Base-by-base conservation (phyloP, 371 early-diverging fungal genomes). In the Batkoa obscura region DNA sequence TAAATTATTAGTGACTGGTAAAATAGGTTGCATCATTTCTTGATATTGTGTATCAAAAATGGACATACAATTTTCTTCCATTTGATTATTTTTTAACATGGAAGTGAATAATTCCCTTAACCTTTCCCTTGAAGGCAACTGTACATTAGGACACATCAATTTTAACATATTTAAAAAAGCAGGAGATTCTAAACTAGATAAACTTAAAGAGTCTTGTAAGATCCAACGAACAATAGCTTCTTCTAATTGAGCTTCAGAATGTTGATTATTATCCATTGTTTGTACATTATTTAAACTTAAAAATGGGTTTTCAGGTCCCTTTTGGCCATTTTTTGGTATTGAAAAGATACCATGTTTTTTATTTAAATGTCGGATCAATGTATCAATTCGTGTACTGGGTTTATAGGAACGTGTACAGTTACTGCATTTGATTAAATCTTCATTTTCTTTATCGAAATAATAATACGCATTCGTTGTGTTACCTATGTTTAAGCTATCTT, bases 171-270 rank as follows among this genome's bases (percentile, higher is more conserved):
- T 31, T 9, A 50, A 8, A 15, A 50, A 50, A 9, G 23, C 32
- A 8, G 51, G 51, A 15, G 32, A 31, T 35, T 50, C 51, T 12
- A 50, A 13, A 15, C 6, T 35, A 8, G 23, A 32, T 6, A 50
- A 15, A 6, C 32, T 30, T 35, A 50, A 50, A 4, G 51, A 32
- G 51, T 50, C 51, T 6, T 13, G 6, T 6, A 50, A 35, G 15
- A 50, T 50, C 51, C 51, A 50, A 35, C 13, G 17, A 12, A 50
- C 34, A 5, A 50, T 13, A 15, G 51, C 51, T 50, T 50, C 51
- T 35, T 50, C 51, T n/a, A 41, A 10, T n/a, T 41, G 10, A n/a
- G 10, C n/a, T 41, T 41, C 10, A 10, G 41, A 41, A n/a, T 10
- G 41, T 8, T 8, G 8, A 41, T n/a, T 8, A n/a, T 8, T 41